These are phyloP conservation scores for Coelastrella sp. DNA, from an alignment of 139 green algal genomes.

Conservation along the genomic window DNA sequence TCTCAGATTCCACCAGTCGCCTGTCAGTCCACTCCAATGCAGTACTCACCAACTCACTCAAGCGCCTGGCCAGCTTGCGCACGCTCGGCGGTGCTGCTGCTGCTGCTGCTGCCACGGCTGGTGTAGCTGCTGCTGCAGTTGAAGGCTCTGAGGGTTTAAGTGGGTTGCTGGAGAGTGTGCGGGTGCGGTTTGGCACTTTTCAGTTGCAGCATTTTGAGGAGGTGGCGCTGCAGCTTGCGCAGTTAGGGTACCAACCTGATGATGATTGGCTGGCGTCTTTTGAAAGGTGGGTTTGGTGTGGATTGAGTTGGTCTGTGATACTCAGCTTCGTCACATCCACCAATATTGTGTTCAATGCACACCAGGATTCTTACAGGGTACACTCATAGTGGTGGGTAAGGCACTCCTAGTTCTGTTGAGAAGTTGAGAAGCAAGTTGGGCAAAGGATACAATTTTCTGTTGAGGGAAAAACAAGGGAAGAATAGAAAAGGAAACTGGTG, in stretches of 20 bases:
- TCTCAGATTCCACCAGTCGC: constrained; percentile 20
- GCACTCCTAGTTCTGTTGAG: not conserved
- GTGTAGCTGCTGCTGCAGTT: not conserved
- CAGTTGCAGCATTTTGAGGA: constrained; percentile 38
- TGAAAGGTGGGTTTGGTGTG: not conserved
- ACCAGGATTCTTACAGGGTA: not conserved
- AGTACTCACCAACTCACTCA: constrained; percentile 34
- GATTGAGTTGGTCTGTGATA: not conserved
- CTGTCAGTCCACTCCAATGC: constrained; percentile 1
- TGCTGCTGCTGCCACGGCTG: constrained; percentile 17
- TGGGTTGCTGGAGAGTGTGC: constrained; percentile 12
- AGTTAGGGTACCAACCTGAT: constrained; percentile 15
- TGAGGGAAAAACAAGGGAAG: not conserved
- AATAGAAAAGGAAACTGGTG: no score
- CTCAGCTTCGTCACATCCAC: not conserved
- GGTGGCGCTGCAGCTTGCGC: constrained; percentile 23
- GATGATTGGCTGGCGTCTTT: constrained; percentile 15
- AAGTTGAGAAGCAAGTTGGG: no score
- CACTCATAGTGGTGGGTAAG: no score
- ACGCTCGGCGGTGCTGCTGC: not conserved
- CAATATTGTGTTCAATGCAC: not conserved
- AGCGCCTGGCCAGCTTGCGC: constrained; percentile 22
- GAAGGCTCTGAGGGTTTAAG: not conserved
- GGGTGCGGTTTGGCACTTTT: constrained; percentile 19
- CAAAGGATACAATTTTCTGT: not conserved